Evolutionary conservation across 1,139 yeast genomes (phyloP), one percentile per base, ranked within the genome.

Genomic region (Hyphopichia khmerensis): DNA sequence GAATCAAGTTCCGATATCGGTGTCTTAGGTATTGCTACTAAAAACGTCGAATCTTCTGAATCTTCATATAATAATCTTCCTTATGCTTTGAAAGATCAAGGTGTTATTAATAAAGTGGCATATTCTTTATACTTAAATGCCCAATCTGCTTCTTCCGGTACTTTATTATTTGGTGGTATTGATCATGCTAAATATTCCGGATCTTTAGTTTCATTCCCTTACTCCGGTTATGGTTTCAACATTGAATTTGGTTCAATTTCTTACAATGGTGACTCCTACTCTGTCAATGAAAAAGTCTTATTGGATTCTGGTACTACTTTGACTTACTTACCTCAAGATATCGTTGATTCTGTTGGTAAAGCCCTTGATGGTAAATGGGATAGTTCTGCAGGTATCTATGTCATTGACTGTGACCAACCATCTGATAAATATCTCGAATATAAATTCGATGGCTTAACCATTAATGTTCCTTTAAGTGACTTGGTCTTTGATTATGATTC

Each of bases 281-380:
- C 18, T 3, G 32, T 46, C 8, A 21, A 8, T 13, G 17, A 11
- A 6, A 14, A 15, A 13, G 86, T 82, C 3, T 59, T 81, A 36
- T 61, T 85, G 35, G 93, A 85, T 60, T 77, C 88, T 2, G 93
- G 93, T 36, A 77, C 90, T 8, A 79, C 90, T 2, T 60, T 80
- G 39, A 70, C 84, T 4, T 75, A 73, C 48, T 58, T 82, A 2
- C 86, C 88, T 17, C 40, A 52, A 1, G 55, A 49, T n/a, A 52
- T 76, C 21, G 60, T 79, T 13, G 52, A 55, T 3, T 47, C 59
- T 3, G 60, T 82, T 43, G 80, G 77, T 0, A 41, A 46, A 2
- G 40, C 53, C 1, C 48, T 77, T 5, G 67, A 70, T 35, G 53
- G 43, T 15, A 43, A 40, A 2, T 42, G 41, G 33, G 13, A 16